Evolutionary conservation across 31 red algal genomes (phyloP).

Genomic region (Odonthalia washingtoniensis): DNA sequence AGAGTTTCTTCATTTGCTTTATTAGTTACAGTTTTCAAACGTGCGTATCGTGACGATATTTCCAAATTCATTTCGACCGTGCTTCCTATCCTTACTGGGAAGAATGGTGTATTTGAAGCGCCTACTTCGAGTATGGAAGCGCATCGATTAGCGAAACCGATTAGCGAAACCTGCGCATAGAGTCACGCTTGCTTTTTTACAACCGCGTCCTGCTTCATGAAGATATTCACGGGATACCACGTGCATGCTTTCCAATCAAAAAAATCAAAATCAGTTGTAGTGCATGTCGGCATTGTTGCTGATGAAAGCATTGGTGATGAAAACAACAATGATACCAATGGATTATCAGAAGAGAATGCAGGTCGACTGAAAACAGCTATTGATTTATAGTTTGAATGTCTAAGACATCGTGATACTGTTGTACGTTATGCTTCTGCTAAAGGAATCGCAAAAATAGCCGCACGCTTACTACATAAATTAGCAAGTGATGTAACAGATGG

Average conservation of each 20-base stretch:
- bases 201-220: constrained; percentile 26
- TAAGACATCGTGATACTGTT: constrained; percentile 78
- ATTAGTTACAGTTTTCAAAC: constrained; percentile 60
- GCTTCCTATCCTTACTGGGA: background rate
- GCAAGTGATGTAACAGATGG: constrained; percentile 58
- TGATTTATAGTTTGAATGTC: constrained; percentile 58
- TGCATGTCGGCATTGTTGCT: too few relatives aligned
- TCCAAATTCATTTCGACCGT: constrained; percentile 19
- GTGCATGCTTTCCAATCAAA: background rate
- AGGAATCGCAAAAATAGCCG: constrained; percentile 69
- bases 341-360: background rate
- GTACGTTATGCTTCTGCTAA: constrained; percentile 88
- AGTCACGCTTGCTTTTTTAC: constrained; percentile 50
- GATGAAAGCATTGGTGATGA: constrained; percentile 8
- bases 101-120: too few relatives aligned
- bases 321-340: background rate
- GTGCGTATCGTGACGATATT: constrained; percentile 51
- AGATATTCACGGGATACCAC: constrained; percentile 35
- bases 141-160: constrained; percentile 39
- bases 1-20: constrained; percentile 20
- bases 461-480: constrained; percentile 49
- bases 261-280: background rate
- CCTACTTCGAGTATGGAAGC: constrained; percentile 29
- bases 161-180: too few relatives aligned
- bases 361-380: constrained; percentile 41